Conservation (phyloP, 257 asterid species). For the Gardenia jasminoides region DNA sequence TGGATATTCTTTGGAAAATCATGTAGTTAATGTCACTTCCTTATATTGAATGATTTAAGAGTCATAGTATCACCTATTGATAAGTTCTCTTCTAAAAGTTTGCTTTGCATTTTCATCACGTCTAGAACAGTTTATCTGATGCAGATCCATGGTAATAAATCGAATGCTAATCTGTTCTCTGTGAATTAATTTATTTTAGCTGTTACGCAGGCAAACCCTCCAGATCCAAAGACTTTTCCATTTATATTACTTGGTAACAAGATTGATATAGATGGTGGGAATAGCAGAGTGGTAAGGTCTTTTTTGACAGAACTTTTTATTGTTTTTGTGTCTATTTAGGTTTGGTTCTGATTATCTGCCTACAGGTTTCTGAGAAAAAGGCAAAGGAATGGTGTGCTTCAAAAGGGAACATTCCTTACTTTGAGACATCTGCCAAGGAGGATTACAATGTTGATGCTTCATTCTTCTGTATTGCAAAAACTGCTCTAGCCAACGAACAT, state of each 20-base stretch:
- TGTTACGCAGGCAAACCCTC: constrained; percentile 85
- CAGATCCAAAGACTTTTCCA: constrained; percentile 86
- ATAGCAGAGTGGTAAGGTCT: constrained; percentile 89
- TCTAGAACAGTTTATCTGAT: not conserved
- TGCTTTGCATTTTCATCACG: too few species aligned
- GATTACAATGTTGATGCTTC: constrained; percentile 93
- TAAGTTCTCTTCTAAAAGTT: too few species aligned
- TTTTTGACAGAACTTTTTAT: constrained; percentile 7
- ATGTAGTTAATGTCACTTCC: too few species aligned
- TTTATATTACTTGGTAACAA: constrained; percentile 93
- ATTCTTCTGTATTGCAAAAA: constrained; percentile 86
- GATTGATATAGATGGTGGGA: constrained; percentile 96
- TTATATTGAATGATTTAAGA: not conserved
- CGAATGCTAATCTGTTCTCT: not conserved
- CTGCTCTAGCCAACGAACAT: constrained; percentile 83
- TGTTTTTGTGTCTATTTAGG: not conserved
- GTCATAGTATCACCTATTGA: not conserved
- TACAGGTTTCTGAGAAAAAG: constrained; percentile 91
- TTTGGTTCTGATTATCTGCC: constrained; percentile 6
- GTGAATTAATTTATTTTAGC: constrained; percentile 23
- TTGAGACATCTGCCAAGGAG: constrained; percentile 98
- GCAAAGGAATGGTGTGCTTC: constrained; percentile 98
- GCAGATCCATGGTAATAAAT: constrained; percentile 6
- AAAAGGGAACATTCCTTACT: constrained; percentile 94
- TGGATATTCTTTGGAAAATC: not conserved